Evolutionary conservation across 225 moss, liverwort and hornwort species (phyloP).

Genomic region (Pseudoscleropodium purum): DNA sequence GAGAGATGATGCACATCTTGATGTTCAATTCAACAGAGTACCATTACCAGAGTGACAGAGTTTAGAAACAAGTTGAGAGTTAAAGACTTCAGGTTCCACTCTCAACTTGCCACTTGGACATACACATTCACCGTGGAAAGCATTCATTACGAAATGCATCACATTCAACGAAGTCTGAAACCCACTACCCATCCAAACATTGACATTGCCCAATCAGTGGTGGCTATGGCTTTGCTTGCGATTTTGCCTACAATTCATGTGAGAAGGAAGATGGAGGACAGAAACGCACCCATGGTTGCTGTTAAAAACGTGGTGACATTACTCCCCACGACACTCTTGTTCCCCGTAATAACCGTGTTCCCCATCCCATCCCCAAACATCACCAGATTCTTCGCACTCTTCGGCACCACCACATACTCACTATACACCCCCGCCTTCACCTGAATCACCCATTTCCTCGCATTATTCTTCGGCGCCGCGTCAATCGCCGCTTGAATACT

Average conservation of each 20-base stretch:
- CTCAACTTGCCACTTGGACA: neutral
- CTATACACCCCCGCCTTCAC: constrained; percentile 20
- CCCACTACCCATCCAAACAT: neutral
- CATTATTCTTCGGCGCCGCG: constrained; percentile 2
- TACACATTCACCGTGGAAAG: neutral
- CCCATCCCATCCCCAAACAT: constrained; percentile 40
- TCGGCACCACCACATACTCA: constrained; percentile 22
- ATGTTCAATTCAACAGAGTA: neutral
- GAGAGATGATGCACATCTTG: neutral
- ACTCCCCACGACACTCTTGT: constrained; percentile 26
- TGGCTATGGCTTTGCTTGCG: neutral
- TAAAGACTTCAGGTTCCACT: neutral
- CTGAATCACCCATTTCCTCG: constrained; percentile 10
- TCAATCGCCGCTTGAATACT: constrained; percentile 20
- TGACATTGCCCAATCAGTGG: neutral
- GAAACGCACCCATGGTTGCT: constrained; percentile 51
- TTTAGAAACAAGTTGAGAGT: neutral
- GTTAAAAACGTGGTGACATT: constrained; percentile 59
- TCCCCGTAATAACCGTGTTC: constrained; percentile 46
- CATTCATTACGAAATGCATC: neutral
- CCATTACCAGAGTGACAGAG: no score
- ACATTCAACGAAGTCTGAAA: neutral
- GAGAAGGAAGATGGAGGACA: neutral
- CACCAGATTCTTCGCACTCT: constrained; percentile 9
- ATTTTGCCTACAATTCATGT: no score